phyloP scores from a whole-genome alignment of 2,329 filamentous ascomycete genomes.

The Colletotrichum paranaense region DNA sequence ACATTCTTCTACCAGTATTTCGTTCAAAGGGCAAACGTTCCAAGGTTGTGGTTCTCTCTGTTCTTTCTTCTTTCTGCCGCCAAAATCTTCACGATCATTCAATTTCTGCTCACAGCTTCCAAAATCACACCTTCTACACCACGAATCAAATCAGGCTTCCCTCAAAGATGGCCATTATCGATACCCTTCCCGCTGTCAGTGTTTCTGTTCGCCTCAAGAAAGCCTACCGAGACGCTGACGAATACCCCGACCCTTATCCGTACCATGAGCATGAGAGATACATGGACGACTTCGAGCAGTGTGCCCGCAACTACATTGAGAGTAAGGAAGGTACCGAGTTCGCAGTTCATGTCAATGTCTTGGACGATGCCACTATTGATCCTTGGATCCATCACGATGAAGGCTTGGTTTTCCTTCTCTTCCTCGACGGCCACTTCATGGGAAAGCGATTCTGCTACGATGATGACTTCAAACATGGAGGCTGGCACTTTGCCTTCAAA shows the following conservation, averaged over 20 bases:
- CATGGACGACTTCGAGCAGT: slow-evolving; percentile 14
- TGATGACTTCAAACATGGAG: slow-evolving; percentile 1
- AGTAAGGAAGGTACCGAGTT: slow-evolving; percentile 42
- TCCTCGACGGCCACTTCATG: slow-evolving; percentile 41
- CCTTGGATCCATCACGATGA: slow-evolving; percentile 41
- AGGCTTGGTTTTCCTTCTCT: slow-evolving; percentile 28
- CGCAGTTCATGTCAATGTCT: slow-evolving; percentile 35
- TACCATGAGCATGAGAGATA: slow-evolving; percentile 1
- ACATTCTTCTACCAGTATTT: background rate
- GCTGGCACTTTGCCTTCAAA: slow-evolving; percentile 14
- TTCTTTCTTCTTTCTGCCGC: background rate
- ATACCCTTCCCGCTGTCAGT: slow-evolving; percentile 13
- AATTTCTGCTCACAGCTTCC: background rate
- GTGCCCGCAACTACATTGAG: slow-evolving; percentile 43
- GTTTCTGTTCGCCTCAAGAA: slow-evolving; percentile 16
- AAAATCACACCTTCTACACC: background rate
- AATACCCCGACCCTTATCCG: slow-evolving; percentile 13
- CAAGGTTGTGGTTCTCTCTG: background rate
- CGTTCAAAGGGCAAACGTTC: background rate
- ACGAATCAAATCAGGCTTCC: background rate
- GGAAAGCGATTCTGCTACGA: slow-evolving; percentile 21
- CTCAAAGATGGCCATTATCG: slow-evolving; percentile 17
- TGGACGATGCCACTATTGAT: slow-evolving; percentile 35
- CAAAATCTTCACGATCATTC: background rate
- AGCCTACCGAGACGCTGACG: slow-evolving; percentile 1